Base-by-base conservation (phyloP, 2,329 filamentous ascomycete genomes). In the Cytospora paraplurivora region DNA sequence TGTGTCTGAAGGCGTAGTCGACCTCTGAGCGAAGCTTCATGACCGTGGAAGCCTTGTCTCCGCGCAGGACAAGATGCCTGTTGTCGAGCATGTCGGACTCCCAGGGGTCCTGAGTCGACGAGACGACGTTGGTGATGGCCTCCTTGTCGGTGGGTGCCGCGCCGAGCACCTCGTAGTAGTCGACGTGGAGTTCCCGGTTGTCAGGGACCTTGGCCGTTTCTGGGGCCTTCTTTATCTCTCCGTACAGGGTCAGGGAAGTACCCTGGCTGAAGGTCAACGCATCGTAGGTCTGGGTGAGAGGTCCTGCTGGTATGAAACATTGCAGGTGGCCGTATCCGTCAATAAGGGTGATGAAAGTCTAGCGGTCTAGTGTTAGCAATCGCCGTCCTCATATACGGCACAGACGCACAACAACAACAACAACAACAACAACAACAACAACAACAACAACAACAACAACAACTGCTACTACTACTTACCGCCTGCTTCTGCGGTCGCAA, bases 261-360 rank as follows among this genome's bases (percentile, higher is more conserved):
- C 94, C 93, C 67, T 90, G 88, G 37, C 92, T 91, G 70, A 97
- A 85, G 32, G 90, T 93, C 70, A 96, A 81, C 67, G 92, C 91
- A 73, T 96, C 92, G 80, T 96, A 96, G n/a, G 91, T 94, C 82
- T 92, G 93, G 69, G 92, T 89, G 70, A 98, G 83, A 67, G 92
- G 84, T 63, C 93, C 93, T 3, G 82, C 77, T 62, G 87, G 85
- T 69, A 97, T 80, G 67, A 97, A 84, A 73, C 92, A 93, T 81
- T 97, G 93, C 75, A 98, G 82, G 72, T 88, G 88, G 60, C 90
- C 91, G 72, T 93, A 91, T 64, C 93, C 93, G 73, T 96, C 92
- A 67, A 88, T 83, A 67, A 97, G 80, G n/a, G 89, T 94, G 73
- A 97, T 82, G 77, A 97, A 97, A 2, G 64, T 66, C 64, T 66